Percentiles rank a stretch among this genome's conserved stretches.
phyloP scores from a whole-genome alignment of 2,329 filamentous ascomycete genomes.

The Metarhizium brunneum region DNA sequence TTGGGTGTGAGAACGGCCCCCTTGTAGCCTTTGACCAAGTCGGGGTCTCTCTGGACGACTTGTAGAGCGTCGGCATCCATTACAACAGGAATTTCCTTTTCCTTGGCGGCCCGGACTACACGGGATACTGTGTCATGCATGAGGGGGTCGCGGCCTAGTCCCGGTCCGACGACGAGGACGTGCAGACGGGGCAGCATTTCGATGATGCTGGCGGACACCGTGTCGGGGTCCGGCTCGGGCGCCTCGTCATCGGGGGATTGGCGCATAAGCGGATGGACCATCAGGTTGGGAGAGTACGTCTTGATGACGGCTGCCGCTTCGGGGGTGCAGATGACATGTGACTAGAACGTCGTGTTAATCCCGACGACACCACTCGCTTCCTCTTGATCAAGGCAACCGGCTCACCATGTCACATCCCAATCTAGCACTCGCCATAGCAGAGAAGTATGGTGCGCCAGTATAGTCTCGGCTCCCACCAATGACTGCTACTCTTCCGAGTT shows the following conservation, averaged over 20 bases:
- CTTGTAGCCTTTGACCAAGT: slow-evolving; percentile 69
- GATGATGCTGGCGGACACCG: slow-evolving; percentile 60
- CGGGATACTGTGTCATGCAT: slow-evolving; percentile 81
- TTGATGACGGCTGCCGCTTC: slow-evolving; percentile 85
- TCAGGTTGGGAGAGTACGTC: slow-evolving; percentile 93
- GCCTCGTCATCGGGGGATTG: slow-evolving; percentile 40
- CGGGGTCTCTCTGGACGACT: slow-evolving; percentile 66
- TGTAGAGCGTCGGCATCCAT: slow-evolving; percentile 85
- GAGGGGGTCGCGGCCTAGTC: slow-evolving; percentile 77
- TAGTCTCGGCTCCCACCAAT: slow-evolving; percentile 95
- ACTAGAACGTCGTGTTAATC: slow-evolving; percentile 35
- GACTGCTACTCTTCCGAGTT: slow-evolving; percentile 83
- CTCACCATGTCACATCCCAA: slow-evolving; percentile 83
- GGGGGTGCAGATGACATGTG: slow-evolving; percentile 92
- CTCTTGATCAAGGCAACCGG: neutral
- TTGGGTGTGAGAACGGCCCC: slow-evolving; percentile 90
- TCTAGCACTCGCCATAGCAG: slow-evolving; percentile 88
- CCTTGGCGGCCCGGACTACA: slow-evolving; percentile 70
- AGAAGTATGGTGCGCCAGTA: slow-evolving; percentile 95
- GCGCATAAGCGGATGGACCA: slow-evolving; percentile 95
- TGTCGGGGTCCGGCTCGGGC: slow-evolving; percentile 43
- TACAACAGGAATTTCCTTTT: slow-evolving; percentile 67
- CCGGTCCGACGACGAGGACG: slow-evolving; percentile 86
- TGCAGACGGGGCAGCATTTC: slow-evolving; percentile 80
- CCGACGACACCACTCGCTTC: neutral